These are phyloP conservation scores for Zarea fungicola DNA, from an alignment of 2,329 filamentous ascomycete species.

Conservation along the genomic window DNA sequence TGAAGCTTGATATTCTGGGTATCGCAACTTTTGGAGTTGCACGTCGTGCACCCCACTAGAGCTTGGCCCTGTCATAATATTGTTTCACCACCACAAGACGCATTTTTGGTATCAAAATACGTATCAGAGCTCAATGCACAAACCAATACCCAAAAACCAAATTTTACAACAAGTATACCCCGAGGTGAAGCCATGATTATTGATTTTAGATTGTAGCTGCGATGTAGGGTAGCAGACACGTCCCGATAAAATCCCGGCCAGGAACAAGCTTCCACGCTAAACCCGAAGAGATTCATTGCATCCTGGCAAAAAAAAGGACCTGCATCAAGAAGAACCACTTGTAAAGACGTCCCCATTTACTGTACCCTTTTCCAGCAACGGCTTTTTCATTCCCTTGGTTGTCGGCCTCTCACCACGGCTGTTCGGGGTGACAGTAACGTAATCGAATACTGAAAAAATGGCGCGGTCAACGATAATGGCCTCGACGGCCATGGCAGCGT, in stretches of 20 bases:
- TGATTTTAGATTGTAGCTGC: too few relatives aligned
- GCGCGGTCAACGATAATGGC: not conserved
- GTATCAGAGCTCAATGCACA: too few relatives aligned
- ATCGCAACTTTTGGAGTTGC: not conserved
- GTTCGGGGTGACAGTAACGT: not conserved
- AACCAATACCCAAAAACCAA: too few relatives aligned
- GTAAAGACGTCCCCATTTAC: too few relatives aligned
- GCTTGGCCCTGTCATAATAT: too few relatives aligned
- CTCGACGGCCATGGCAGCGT: conserved; percentile 2
- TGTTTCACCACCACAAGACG: too few relatives aligned
- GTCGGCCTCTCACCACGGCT: not conserved
- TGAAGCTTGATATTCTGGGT: not conserved
- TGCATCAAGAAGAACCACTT: not conserved
- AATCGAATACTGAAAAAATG: not conserved
- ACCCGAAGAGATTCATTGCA: not conserved
- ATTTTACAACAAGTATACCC: too few relatives aligned
- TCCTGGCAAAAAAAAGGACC: not conserved
- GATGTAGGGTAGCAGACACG: too few relatives aligned
- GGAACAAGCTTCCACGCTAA: not conserved
- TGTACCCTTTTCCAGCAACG: not conserved
- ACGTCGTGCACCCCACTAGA: not conserved
- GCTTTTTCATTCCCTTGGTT: not conserved
- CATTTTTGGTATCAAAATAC: too few relatives aligned
- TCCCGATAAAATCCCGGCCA: not conserved
- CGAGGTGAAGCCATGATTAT: too few relatives aligned